Evolutionary conservation across 176 grass and related monocot species (phyloP), one percentile per base, ranked within the genome.

Genomic region (Eragrostis curvula): DNA sequence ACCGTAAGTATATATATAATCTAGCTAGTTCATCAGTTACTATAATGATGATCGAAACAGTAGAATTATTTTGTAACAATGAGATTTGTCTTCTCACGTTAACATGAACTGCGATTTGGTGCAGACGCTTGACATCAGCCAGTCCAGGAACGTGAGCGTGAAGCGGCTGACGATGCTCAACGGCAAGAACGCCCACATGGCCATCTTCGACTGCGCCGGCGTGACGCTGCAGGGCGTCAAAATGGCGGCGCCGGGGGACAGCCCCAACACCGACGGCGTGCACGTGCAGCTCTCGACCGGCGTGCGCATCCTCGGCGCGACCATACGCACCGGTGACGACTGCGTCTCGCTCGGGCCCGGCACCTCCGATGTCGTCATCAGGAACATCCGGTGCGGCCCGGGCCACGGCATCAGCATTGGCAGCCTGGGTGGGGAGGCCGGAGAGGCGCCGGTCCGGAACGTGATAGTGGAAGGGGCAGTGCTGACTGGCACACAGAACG

Each of bases 191-290:
- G 78, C 85, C 3, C 89, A 95, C 77, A 75, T 95, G 55, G 69
- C 68, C 10, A 92, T 95, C 80, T 95, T 23, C 71, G 86, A 58
- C 73, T 89, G 60, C 75, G 30, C 20, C 5, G 45, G 53, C 50
- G 89, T 94, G 24, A 85, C 76, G 29, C 47, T 95, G 16, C 60
- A 68, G 52, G 69, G 79, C 47, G 77, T 73, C 2, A 57, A 12
- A 63, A 91, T 94, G 49, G 60, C 49, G 7, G 92, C 92, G 24
- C 89, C 92, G 24, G 86, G 51, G 0, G 76, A 89, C 52, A 94
- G 92, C 84, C 92, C 89, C 24, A 91, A 94, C 84, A 94, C 92
- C 24, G 92, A 94, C 43, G 89, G 92, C 81, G 85, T 94, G 79
- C 87, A 87, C 51, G 47, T 91, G 16, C 84, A 87, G 82, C 83